phyloP scores from a whole-genome alignment of 192 early-diverging fungal genomes.

The Backusella tuberculispora region DNA sequence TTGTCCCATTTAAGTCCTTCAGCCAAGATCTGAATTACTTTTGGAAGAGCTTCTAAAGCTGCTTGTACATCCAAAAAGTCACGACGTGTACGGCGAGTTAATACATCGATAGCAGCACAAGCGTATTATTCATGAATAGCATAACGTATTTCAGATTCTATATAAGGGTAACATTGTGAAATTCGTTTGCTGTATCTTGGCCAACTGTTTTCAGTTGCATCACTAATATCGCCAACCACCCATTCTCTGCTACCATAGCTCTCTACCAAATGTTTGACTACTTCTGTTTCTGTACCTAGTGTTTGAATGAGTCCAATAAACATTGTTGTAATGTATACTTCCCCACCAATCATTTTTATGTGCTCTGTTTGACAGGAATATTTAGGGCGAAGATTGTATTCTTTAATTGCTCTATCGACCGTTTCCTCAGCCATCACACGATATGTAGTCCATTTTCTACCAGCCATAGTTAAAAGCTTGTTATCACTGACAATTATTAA shows the following conservation, averaged over 20 bases:
- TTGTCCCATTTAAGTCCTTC: constrained; percentile 82
- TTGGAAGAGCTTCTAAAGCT: constrained; percentile 82
- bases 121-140: constrained; percentile 92
- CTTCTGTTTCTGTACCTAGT: constrained; percentile 90
- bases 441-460: constrained; percentile 99
- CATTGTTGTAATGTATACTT: constrained; percentile 89
- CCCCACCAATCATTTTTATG: constrained; percentile 83
- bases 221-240: constrained; percentile 83
- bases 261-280: constrained; percentile 87
- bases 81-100: constrained; percentile 87
- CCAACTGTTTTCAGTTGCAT: constrained; percentile 73
- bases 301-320: constrained; percentile 95
- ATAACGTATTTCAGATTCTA: constrained; percentile 94
- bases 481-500: constrained; percentile 87
- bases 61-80: constrained; percentile 95
- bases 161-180: constrained; percentile 84
- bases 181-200: constrained; percentile 82
- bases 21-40: constrained; percentile 90
- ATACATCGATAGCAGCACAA: constrained; percentile 90
- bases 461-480: constrained; percentile 92
- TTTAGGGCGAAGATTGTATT: constrained; percentile 68
- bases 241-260: constrained; percentile 95
- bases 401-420: constrained; percentile 83
- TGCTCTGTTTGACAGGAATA: constrained; percentile 77
- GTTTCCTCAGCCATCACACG: constrained; percentile 97